Conservation (phyloP, 169 alveolate species). For the Plasmodium inui region DNA sequence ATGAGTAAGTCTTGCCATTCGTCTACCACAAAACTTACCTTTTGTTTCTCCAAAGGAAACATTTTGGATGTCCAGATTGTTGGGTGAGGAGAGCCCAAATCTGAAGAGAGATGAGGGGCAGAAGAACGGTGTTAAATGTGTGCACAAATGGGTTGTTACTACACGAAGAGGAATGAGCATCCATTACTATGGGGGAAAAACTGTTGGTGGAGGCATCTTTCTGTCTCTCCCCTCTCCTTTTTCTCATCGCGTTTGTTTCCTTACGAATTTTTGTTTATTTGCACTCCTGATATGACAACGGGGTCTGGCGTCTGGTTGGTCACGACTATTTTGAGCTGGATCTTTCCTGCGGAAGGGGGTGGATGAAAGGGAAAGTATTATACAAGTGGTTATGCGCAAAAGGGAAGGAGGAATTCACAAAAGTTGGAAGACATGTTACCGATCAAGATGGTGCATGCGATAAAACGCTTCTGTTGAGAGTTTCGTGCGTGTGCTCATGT, state of each 20-base stretch:
- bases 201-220: background rate
- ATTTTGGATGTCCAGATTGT: constrained; percentile 33
- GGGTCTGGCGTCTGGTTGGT: constrained; percentile 37
- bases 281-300: constrained; percentile 63
- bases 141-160: background rate
- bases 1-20: background rate
- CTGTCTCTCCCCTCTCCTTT: background rate
- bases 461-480: background rate
- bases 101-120: background rate
- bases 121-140: background rate
- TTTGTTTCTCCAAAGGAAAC: constrained; percentile 59
- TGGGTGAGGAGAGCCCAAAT: constrained; percentile 69
- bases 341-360: constrained; percentile 22
- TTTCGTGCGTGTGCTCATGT: background rate
- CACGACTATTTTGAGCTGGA: constrained; percentile 43
- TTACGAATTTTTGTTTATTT: constrained; percentile 74
- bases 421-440: background rate
- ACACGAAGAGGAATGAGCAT: background rate
- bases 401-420: background rate
- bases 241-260: background rate
- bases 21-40: constrained; percentile 13
- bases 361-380: background rate
- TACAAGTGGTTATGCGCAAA: background rate
- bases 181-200: background rate
- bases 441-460: background rate